Base-by-base conservation (phyloP, 2,329 filamentous ascomycete genomes). In the Penicillium sp. region DNA sequence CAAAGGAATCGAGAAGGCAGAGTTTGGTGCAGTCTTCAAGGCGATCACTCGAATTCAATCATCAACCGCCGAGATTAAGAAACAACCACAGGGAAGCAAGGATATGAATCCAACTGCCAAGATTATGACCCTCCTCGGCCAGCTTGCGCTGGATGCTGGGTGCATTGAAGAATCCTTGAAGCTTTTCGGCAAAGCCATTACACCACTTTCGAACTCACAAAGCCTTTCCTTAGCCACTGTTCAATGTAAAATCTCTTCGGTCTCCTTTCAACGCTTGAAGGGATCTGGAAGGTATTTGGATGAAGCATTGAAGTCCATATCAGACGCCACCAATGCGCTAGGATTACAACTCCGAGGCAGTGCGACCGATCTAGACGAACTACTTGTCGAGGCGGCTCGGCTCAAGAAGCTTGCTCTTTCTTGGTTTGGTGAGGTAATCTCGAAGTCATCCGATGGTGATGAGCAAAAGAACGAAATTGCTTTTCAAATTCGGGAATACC, bases 381-480 rank as follows among this genome's bases (percentile, higher is more conserved):
- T 79, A 5, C 62, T 79, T 14, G 66, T 79, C 44, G 75, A 77
- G 60, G 68, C 76, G 24, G 74, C 75, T 4, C 75, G 71, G 57
- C 63, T 79, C 33, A 78, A 78, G 56, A 79, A 78, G 55, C 50
- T 71, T 27, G 64, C 75, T 4, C 75, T 78, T 67, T 66, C 66
- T 43, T 71, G 68, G 63, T 68, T 74, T 55, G 72, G 73, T 2
- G 69, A 74, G 13, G 52, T 59, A 8, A 60, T 74, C 14, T 58
- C 63, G 14, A 72, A 68, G 22, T 37, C 29, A 1, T 26, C 24
- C 2, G 59, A 62, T 3, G 57, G 59, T 19, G 56, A 60, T 14
- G 60, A 54, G 16, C 56, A 59, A 24, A 59, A 63, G 14, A 61
- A 62, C 14, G 63, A 69, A 5, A 45, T 68, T 35, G 56, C 66